A percentile compares a stretch with the other conserved stretches of the same genome.
These are phyloP conservation scores for Zopfia rhizophila DNA, from an alignment of 2,329 filamentous ascomycete species.

Conservation along the genomic window DNA sequence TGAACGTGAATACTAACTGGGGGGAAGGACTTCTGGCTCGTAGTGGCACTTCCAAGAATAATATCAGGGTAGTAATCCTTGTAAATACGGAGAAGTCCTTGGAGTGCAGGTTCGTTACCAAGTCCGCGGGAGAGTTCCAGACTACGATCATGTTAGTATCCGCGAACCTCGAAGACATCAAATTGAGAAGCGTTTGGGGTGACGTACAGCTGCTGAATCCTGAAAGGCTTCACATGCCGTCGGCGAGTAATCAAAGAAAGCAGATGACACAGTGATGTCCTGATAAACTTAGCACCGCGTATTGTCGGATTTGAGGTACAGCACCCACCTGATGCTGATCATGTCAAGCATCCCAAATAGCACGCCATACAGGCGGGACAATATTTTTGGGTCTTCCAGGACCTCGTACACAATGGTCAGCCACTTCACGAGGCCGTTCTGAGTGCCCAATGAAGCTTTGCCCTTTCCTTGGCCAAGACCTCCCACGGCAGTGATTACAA, in stretches of 20 bases:
- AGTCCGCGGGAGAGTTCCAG: constrained; percentile 61
- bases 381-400: constrained; percentile 69
- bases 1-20: constrained; percentile 48
- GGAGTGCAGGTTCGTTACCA: constrained; percentile 75
- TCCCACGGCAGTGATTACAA: constrained; percentile 74
- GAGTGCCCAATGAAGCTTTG: constrained; percentile 77
- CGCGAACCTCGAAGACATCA: background rate
- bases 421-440: constrained; percentile 80
- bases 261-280: constrained; percentile 73
- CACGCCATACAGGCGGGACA: constrained; percentile 78
- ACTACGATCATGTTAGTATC: constrained; percentile 40
- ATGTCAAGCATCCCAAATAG: constrained; percentile 86
- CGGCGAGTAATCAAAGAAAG: constrained; percentile 81
- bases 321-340: constrained; percentile 72
- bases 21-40: constrained; percentile 50
- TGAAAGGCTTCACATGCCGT: constrained; percentile 83
- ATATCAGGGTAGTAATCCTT: constrained; percentile 94
- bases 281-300: constrained; percentile 39
- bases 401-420: constrained; percentile 79
- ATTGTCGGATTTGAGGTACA: constrained; percentile 12
- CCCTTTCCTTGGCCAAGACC: constrained; percentile 80
- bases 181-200: background rate
- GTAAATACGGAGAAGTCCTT: constrained; percentile 81
- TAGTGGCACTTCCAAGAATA: constrained; percentile 75
- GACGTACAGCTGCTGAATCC: constrained; percentile 75